Conservation (phyloP, 257 asterid genomes). For the Solanum lignicaule region DNA sequence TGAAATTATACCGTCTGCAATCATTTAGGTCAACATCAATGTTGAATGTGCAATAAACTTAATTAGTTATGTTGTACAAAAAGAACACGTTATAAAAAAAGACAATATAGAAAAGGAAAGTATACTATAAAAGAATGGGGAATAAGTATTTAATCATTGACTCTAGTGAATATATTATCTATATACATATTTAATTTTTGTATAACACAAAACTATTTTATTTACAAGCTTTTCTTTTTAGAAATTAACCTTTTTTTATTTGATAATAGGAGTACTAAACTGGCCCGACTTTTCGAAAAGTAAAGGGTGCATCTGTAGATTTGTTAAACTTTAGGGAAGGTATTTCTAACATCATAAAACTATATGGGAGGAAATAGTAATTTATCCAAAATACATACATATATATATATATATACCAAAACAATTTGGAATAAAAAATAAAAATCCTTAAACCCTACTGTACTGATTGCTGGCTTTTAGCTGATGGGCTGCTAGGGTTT, state of each 20-base stretch:
- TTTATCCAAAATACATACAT: not conserved
- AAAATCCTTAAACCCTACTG: slow-evolving; percentile 6
- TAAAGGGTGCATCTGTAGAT: not conserved
- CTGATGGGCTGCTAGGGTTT: slow-evolving; percentile 4
- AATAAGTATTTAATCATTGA: not conserved
- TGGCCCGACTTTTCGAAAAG: not conserved
- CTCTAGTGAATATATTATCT: not conserved
- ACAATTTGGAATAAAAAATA: not conserved
- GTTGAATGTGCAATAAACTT: not conserved
- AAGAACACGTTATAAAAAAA: not conserved
- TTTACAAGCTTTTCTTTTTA: not conserved
- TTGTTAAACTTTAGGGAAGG: not conserved
- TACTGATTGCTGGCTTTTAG: not conserved
- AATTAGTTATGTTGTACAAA: not conserved
- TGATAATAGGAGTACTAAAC: not conserved
- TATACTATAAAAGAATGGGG: not conserved
- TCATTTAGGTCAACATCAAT: not conserved
- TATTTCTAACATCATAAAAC: not conserved
- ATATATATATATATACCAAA: not conserved
- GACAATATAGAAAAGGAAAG: not conserved
- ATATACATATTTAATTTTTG: not conserved
- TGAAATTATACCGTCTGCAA: not conserved
- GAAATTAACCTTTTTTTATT: not conserved
- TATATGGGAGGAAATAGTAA: not conserved
- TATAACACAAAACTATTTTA: not conserved